These are phyloP conservation scores for Russula compacta DNA, from an alignment of 768 basidiomycete species.

Conservation along the genomic window DNA sequence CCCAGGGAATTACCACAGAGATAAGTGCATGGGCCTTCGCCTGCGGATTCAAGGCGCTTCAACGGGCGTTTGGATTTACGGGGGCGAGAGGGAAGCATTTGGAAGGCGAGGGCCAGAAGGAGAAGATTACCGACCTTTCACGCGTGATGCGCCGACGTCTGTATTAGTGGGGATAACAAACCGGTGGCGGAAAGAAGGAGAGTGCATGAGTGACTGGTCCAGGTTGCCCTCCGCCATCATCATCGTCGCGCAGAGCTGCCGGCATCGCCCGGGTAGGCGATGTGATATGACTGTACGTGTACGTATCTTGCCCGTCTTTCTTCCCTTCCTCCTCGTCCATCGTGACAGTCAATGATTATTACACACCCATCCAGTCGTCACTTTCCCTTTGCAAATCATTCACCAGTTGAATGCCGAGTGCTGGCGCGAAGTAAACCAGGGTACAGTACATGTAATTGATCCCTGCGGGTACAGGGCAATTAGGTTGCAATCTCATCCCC, in stretches of 20 bases:
- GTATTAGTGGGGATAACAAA: constrained; percentile 37
- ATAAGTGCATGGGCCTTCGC: constrained; percentile 60
- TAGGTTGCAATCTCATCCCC: no score
- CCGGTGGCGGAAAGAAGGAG: constrained; percentile 13
- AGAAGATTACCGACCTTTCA: constrained; percentile 9
- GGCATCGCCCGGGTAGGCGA: not conserved
- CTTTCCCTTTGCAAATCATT: no score
- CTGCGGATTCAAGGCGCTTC: constrained; percentile 21
- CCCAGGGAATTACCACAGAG: constrained; percentile 97
- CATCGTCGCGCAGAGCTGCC: not conserved
- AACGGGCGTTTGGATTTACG: constrained; percentile 1
- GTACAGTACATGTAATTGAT: no score
- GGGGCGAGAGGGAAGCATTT: constrained; percentile 4
- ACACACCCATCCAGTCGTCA: no score
- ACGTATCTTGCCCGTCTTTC: no score
- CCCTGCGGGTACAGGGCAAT: no score
- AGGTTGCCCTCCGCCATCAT: no score
- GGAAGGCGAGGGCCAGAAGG: not conserved
- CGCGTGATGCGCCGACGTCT: constrained; percentile 36
- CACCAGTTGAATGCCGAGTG: no score
- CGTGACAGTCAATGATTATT: no score
- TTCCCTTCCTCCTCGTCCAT: no score
- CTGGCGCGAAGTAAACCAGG: no score
- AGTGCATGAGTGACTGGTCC: not conserved
- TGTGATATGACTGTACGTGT: no score